phyloP scores from a whole-genome alignment of 257 asterid genomes.

The Lycium ferocissimum region DNA sequence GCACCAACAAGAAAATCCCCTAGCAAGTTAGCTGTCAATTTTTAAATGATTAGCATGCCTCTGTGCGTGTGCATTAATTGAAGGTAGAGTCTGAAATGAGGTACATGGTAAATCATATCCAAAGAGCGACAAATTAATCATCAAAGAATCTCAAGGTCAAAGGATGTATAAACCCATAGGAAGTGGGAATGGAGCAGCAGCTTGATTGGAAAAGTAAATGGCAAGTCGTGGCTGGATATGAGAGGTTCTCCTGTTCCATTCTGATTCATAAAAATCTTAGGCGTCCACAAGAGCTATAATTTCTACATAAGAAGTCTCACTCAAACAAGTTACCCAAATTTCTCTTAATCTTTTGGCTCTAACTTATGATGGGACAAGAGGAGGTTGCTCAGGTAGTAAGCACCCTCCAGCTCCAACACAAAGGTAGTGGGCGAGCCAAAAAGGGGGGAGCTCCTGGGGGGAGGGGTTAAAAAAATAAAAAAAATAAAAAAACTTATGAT shows the following conservation, averaged over 20 bases:
- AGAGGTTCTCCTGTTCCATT: conserved; percentile 12
- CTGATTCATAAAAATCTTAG: conserved; percentile 21
- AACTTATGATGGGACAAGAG: background rate
- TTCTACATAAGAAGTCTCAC: background rate
- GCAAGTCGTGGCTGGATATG: conserved; percentile 18
- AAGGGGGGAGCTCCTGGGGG: too few species aligned
- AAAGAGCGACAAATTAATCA: background rate
- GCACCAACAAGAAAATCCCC: conserved; percentile 20
- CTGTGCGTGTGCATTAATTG: background rate
- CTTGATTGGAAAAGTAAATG: conserved; percentile 23
- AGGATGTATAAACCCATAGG: conserved; percentile 1
- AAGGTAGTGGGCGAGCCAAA: too few species aligned
- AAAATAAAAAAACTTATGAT: background rate
- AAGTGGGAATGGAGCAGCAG: conserved; percentile 11
- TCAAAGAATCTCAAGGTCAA: conserved; percentile 20
- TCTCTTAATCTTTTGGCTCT: conserved; percentile 11
- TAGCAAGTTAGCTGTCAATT: conserved; percentile 15
- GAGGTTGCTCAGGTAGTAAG: too few species aligned
- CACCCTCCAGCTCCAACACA: too few species aligned
- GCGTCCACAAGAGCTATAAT: conserved; percentile 20
- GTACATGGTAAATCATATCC: conserved; percentile 12
- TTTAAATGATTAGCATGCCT: conserved; percentile 24
- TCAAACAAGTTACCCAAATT: conserved; percentile 20
- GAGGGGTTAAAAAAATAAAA: too few species aligned
- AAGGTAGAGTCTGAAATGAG: conserved; percentile 20